These are phyloP conservation scores for Streptanthus diversifolius DNA, from an alignment of 345 rosid genomes.

Conservation along the genomic window DNA sequence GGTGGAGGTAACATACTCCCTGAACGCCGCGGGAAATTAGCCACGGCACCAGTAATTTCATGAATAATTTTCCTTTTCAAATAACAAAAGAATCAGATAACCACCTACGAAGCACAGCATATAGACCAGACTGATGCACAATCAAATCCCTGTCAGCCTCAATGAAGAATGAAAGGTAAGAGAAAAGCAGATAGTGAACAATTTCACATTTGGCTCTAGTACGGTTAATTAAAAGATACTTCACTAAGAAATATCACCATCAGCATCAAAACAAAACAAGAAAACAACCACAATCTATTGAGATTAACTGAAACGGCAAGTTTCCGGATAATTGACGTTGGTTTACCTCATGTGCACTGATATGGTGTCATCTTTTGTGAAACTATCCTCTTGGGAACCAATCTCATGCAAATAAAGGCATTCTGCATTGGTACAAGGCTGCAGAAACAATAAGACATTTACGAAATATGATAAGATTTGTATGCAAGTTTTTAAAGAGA, in stretches of 20 bases:
- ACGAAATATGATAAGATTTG: neutral
- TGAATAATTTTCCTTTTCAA: constrained; percentile 65
- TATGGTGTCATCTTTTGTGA: constrained; percentile 84
- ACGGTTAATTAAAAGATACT: neutral
- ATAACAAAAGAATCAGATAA: constrained; percentile 33
- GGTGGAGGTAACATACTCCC: constrained; percentile 88
- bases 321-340: neutral
- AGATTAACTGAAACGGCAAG: neutral
- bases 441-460: constrained; percentile 33
- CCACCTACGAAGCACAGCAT: constrained; percentile 5
- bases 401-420: constrained; percentile 95
- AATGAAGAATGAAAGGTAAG: neutral
- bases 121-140: neutral
- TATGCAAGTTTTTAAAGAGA: neutral
- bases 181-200: neutral
- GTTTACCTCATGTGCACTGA: constrained; percentile 79
- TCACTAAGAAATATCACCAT: neutral
- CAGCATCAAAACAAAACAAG: neutral
- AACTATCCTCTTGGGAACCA: constrained; percentile 93
- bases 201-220: constrained; percentile 2
- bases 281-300: neutral
- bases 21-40: constrained; percentile 45
- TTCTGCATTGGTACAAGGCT: constrained; percentile 96
- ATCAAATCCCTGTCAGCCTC: constrained; percentile 1
- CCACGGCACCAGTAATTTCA: constrained; percentile 65